These are phyloP conservation scores for Apophysomyces sp. DNA, from an alignment of 371 early-diverging fungal genomes.

Conservation along the genomic window DNA sequence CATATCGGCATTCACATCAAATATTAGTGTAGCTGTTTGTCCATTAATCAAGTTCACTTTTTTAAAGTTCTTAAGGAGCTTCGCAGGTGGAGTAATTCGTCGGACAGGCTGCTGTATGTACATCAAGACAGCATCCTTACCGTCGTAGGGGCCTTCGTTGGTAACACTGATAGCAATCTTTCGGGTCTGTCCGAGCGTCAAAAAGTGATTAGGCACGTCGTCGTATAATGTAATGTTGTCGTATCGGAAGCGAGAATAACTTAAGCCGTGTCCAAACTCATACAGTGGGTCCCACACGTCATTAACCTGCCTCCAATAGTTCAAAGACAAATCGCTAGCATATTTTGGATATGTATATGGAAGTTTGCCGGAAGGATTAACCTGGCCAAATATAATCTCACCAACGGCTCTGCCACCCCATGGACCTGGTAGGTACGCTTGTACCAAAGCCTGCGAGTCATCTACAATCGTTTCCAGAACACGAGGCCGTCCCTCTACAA, in stretches of 20 bases:
- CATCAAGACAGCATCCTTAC: constrained; percentile 62
- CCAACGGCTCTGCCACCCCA: constrained; percentile 62
- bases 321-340: constrained; percentile 30
- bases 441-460: constrained; percentile 46
- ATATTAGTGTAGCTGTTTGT: constrained; percentile 41
- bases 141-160: constrained; percentile 49
- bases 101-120: constrained; percentile 62
- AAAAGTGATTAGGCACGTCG: neutral
- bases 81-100: constrained; percentile 30
- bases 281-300: constrained; percentile 51
- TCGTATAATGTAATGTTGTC: constrained; percentile 20
- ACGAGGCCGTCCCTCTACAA: constrained; percentile 63
- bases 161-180: constrained; percentile 44
- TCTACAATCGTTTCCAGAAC: constrained; percentile 41
- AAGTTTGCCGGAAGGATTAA: constrained; percentile 52
- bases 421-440: constrained; percentile 59
- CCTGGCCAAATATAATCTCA: constrained; percentile 50
- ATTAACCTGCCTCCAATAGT: constrained; percentile 31
- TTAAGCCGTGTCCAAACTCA: constrained; percentile 63
- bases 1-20: constrained; percentile 34
- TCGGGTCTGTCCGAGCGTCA: constrained; percentile 14
- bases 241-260: constrained; percentile 57
- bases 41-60: constrained; percentile 49
- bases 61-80: constrained; percentile 50
- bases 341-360: constrained; percentile 60